phyloP scores from a whole-genome alignment of 2,329 filamentous ascomycete genomes.

The Apiospora kogelbergensis region DNA sequence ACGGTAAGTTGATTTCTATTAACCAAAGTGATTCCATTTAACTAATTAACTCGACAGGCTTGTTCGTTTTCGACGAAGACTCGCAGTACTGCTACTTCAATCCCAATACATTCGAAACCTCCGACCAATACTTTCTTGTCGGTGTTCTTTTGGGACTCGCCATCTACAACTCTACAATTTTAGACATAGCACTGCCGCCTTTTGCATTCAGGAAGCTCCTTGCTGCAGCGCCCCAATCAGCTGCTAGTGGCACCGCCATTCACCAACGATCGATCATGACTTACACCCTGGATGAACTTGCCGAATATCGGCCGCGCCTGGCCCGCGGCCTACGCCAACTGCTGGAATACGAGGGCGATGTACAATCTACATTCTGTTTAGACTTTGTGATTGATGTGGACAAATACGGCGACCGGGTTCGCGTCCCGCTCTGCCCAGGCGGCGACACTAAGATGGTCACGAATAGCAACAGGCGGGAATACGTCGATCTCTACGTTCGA shows the following conservation, averaged over 20 bases:
- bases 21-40: conserved; percentile 9
- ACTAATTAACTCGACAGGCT: conserved; percentile 50
- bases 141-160: conserved; percentile 85
- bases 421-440: conserved; percentile 70
- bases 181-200: conserved; percentile 83
- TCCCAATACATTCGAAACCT: conserved; percentile 83
- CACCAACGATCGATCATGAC: conserved; percentile 63
- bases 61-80: conserved; percentile 91
- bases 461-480: conserved; percentile 81
- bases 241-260: conserved; percentile 48
- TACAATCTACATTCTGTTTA: conserved; percentile 75
- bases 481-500: conserved; percentile 80
- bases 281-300: conserved; percentile 78
- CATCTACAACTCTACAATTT: conserved; percentile 92
- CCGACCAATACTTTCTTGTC: conserved; percentile 88
- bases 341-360: conserved; percentile 81
- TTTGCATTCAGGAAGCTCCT: conserved; percentile 89
- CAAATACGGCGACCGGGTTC: conserved; percentile 67
- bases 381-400: conserved; percentile 80
- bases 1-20: conserved; percentile 58
- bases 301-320: conserved; percentile 75
- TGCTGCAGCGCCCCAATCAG: conserved; percentile 67
- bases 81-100: conserved; percentile 94
- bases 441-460: conserved; percentile 77
- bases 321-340: conserved; percentile 74